phyloP scores from a whole-genome alignment of 2,329 filamentous ascomycete genomes.

The Malbranchea cinnamomea region DNA sequence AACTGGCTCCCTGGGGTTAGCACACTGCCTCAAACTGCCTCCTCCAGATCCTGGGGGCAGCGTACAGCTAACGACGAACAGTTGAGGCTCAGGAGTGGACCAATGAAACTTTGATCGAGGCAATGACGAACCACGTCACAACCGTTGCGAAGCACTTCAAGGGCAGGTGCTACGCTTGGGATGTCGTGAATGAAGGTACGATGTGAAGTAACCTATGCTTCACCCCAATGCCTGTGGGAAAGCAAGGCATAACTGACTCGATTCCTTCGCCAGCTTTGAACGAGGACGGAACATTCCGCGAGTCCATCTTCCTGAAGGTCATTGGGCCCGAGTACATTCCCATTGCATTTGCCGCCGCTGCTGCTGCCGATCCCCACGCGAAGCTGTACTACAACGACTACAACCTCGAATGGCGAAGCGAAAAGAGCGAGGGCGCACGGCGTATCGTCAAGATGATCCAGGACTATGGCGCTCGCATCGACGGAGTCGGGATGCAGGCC shows the following conservation, averaged over 20 bases:
- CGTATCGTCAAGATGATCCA: conserved; percentile 26
- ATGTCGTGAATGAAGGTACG: conserved; percentile 28
- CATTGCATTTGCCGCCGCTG: conserved; percentile 32
- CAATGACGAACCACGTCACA: conserved; percentile 35
- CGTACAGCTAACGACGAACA: no score
- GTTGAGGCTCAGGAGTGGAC: conserved; percentile 40
- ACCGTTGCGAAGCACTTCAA: conserved; percentile 23
- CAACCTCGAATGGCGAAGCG: conserved; percentile 25
- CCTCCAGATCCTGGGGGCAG: no score
- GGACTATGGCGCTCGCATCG: conserved; percentile 27
- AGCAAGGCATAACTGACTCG: conserved; percentile 5
- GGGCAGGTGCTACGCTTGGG: conserved; percentile 24
- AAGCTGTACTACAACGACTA: conserved; percentile 34
- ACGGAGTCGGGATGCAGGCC: conserved; percentile 34
- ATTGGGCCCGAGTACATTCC: conserved; percentile 32
- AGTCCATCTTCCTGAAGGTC: conserved; percentile 26
- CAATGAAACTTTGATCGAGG: conserved; percentile 39
- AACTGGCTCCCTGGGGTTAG: conserved; percentile 41
- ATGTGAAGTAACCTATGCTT: neutral
- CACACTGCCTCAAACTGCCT: conserved; percentile 35
- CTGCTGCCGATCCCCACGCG: conserved; percentile 43
- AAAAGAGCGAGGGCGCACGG: conserved; percentile 21
- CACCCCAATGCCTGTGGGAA: no score
- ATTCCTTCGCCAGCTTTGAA: conserved; percentile 19
- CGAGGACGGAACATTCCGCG: conserved; percentile 33